These are phyloP conservation scores for Melastoma malabathricum DNA, from an alignment of 345 rosid genomes.

Conservation along the genomic window DNA sequence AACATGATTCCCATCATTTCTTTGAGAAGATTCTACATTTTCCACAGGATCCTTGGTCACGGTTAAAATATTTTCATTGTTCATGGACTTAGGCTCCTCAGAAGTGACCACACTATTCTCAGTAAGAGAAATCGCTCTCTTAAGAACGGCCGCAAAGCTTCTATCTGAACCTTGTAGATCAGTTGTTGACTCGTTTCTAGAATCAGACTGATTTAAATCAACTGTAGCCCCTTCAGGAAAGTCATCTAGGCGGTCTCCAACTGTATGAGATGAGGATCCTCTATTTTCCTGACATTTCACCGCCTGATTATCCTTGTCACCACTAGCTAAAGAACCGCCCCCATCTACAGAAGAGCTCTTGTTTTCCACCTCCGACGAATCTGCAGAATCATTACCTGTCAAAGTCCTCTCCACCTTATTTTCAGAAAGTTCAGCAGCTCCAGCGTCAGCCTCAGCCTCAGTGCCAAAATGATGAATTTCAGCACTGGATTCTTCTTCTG, in stretches of 20 bases:
- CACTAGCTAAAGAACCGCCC: no score
- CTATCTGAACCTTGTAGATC: slow-evolving; percentile 8
- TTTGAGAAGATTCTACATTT: slow-evolving; percentile 8
- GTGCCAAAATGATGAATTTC: slow-evolving; percentile 3
- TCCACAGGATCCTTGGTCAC: slow-evolving; percentile 14
- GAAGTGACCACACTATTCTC: slow-evolving; percentile 9
- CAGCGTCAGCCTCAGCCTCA: background rate
- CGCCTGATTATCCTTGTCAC: no score
- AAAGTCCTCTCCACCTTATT: background rate
- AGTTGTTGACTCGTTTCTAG: slow-evolving; percentile 2
- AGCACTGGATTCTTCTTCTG: background rate
- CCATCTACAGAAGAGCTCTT: no score
- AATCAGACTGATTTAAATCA: background rate
- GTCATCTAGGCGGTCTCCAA: slow-evolving; percentile 1
- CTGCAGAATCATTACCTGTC: background rate
- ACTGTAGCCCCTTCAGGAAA: background rate
- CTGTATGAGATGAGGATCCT: background rate
- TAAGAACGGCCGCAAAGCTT: slow-evolving; percentile 6
- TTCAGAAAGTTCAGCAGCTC: background rate
- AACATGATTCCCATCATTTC: slow-evolving; percentile 15
- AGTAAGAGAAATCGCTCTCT: slow-evolving; percentile 9
- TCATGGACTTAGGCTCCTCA: slow-evolving; percentile 16
- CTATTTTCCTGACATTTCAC: background rate
- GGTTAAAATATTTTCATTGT: slow-evolving; percentile 17
- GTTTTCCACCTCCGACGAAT: no score